These are phyloP conservation scores for Micromonas pusilla DNA, from an alignment of 139 green algal genomes.

Conservation along the genomic window DNA sequence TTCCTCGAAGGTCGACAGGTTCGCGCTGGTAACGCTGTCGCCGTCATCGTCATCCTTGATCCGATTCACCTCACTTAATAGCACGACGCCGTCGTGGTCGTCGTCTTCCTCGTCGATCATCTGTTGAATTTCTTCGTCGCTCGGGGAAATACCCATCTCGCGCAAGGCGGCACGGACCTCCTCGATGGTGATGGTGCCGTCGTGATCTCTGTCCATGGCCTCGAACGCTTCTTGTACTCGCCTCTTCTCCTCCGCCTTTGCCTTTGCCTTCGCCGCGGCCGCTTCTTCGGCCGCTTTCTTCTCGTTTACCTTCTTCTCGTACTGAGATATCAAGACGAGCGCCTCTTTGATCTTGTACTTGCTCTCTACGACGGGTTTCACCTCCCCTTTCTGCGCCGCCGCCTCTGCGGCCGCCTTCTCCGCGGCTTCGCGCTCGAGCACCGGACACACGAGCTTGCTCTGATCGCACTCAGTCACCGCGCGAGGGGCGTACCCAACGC, in stretches of 20 bases:
- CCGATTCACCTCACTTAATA: too few relatives aligned
- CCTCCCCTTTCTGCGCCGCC: neutral
- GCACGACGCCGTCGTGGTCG: too few relatives aligned
- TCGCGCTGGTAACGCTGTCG: too few relatives aligned
- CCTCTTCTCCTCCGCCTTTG: neutral
- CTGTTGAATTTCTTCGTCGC: too few relatives aligned
- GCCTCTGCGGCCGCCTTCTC: neutral
- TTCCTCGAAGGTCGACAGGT: too few relatives aligned
- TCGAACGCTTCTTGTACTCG: too few relatives aligned
- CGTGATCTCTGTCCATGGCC: too few relatives aligned
- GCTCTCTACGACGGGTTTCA: neutral
- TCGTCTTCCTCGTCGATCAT: too few relatives aligned
- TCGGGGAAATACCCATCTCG: too few relatives aligned
- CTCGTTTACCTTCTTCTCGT: neutral
- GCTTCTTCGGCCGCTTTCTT: neutral
- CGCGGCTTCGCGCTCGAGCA: slow-evolving; percentile 9
- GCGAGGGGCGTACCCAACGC: slow-evolving; percentile 57
- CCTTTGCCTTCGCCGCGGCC: neutral
- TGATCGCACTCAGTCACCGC: slow-evolving; percentile 58
- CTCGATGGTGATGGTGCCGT: too few relatives aligned
- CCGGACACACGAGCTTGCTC: slow-evolving; percentile 14
- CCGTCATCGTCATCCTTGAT: too few relatives aligned
- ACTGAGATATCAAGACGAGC: neutral
- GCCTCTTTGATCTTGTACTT: slow-evolving; percentile 25
- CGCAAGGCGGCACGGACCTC: too few relatives aligned